Conservation (phyloP, 768 basidiomycete species). For the Tremella fuciformis region DNA sequence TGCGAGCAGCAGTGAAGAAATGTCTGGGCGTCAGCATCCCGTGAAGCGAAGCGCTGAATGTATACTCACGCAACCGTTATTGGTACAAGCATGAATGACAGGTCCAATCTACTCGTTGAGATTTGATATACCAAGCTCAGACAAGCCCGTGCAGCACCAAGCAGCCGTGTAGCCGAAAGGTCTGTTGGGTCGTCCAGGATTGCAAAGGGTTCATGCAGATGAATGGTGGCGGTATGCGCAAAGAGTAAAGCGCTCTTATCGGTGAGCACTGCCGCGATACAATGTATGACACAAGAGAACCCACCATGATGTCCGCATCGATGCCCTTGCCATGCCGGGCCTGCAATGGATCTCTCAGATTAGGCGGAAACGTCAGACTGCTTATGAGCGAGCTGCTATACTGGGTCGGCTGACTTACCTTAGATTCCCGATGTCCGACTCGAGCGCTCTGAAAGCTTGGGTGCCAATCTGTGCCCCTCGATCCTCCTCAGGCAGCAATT, state of each 20-base stretch:
- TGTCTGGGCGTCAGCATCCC: slow-evolving; percentile 21
- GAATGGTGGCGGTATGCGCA: slow-evolving; percentile 22
- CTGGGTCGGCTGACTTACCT: slow-evolving; percentile 15
- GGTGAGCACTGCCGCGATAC: neutral
- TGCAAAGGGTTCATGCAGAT: slow-evolving; percentile 37
- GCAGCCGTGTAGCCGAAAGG: slow-evolving; percentile 14
- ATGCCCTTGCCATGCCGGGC: slow-evolving; percentile 26
- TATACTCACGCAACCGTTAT: slow-evolving; percentile 28
- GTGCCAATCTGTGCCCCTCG: neutral
- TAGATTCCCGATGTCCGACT: slow-evolving; percentile 24
- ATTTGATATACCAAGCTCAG: slow-evolving; percentile 25
- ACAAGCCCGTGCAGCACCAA: slow-evolving; percentile 22
- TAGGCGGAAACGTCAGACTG: slow-evolving; percentile 25
- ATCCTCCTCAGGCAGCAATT: slow-evolving; percentile 21
- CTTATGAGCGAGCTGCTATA: neutral
- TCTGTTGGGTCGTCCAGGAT: slow-evolving; percentile 22
- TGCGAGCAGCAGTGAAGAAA: slow-evolving; percentile 30
- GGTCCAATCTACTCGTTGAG: slow-evolving; percentile 24
- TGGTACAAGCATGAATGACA: slow-evolving; percentile 27
- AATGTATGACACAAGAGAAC: slow-evolving; percentile 8
- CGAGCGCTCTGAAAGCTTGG: slow-evolving; percentile 10
- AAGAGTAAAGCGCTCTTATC: slow-evolving; percentile 26
- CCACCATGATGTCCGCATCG: slow-evolving; percentile 33
- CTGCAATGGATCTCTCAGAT: slow-evolving; percentile 27
- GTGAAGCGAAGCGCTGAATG: neutral